phyloP scores from a whole-genome alignment of 2,329 filamentous ascomycete genomes.

The Trichoderma atrobrunneum region DNA sequence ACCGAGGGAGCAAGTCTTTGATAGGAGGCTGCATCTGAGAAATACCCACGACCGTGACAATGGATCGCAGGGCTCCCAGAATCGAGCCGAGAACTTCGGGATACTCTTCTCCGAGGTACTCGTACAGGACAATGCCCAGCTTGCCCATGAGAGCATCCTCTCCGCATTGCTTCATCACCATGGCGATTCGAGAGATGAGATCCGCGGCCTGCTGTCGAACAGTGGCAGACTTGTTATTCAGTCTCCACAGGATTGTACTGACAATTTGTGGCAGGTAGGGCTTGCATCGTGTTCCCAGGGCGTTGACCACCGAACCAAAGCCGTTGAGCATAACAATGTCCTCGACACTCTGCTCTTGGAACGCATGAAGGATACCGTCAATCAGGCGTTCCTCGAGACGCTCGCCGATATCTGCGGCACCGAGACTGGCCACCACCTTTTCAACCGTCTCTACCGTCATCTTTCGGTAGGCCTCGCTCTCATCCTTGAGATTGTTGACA shows the following conservation, averaged over 20 bases:
- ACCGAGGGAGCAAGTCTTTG: conserved; percentile 87
- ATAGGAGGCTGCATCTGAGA: conserved; percentile 98
- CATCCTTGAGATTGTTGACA: conserved; percentile 94
- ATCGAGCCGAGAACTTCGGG: conserved; percentile 97
- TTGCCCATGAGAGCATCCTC: conserved; percentile 96
- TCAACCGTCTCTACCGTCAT: conserved; percentile 99
- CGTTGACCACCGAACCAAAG: conserved; percentile 96
- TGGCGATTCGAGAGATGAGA: conserved; percentile 91
- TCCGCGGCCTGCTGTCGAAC: conserved; percentile 97
- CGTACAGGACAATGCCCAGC: conserved; percentile 89
- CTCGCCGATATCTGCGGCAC: conserved; percentile 90
- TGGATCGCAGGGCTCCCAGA: conserved; percentile 87
- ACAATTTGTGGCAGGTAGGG: conserved; percentile 96
- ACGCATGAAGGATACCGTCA: conserved; percentile 91
- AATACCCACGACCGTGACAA: conserved; percentile 97
- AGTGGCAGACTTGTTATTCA: conserved; percentile 97
- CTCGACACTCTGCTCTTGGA: conserved; percentile 97
- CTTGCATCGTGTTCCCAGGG: conserved; percentile 89
- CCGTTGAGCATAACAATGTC: conserved; percentile 96
- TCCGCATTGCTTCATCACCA: conserved; percentile 98
- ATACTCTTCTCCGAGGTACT: conserved; percentile 98
- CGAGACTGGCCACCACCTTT: conserved; percentile 89
- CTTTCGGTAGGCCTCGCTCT: conserved; percentile 96
- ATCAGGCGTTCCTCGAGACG: conserved; percentile 90
- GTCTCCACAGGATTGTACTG: conserved; percentile 89